A percentile compares a stretch with the other conserved stretches of the same genome.
Evolutionary conservation across 2,329 filamentous ascomycete genomes (phyloP).

Genomic region (Sordariomycetes sp.): DNA sequence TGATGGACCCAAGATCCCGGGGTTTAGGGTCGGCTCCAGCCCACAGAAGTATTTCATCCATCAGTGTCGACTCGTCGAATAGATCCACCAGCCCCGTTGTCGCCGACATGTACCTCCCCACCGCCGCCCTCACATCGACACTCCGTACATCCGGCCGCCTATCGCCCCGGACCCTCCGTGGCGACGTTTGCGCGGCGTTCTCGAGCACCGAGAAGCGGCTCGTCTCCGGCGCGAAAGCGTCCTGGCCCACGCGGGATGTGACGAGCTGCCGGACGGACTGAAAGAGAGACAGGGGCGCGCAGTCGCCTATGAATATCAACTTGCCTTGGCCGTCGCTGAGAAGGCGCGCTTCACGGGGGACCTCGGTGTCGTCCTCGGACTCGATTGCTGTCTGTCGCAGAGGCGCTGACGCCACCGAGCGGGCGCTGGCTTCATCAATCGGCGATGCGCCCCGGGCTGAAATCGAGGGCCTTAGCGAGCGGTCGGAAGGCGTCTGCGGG

Average conservation of each 20-base stretch:
- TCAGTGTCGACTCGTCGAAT: conserved; percentile 26
- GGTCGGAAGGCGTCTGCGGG: not conserved
- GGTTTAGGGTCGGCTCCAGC: conserved; percentile 16
- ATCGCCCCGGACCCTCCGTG: conserved; percentile 9
- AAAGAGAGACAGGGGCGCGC: conserved; percentile 41
- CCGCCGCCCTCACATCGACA: conserved; percentile 14
- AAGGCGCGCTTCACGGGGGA: conserved; percentile 37
- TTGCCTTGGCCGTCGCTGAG: conserved; percentile 38
- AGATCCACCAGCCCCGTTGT: conserved; percentile 34
- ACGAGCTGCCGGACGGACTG: conserved; percentile 40
- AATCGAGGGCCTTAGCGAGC: not conserved
- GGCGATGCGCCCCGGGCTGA: not conserved
- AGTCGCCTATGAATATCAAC: conserved; percentile 41
- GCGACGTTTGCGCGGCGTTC: conserved; percentile 18
- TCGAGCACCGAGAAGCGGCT: conserved; percentile 35
- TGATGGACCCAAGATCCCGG: conserved; percentile 23
- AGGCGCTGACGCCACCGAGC: not conserved
- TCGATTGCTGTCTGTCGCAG: not conserved
- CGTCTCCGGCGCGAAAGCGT: conserved; percentile 36
- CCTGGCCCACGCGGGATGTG: conserved; percentile 29
- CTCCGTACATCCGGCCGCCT: conserved; percentile 10
- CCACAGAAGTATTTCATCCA: conserved; percentile 28
- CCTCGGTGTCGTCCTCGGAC: conserved; percentile 38
- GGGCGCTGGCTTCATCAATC: not conserved
- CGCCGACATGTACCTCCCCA: conserved; percentile 21